phyloP scores from a whole-genome alignment of 352 stramenopile species.

The Globisporangium echinulatum region DNA sequence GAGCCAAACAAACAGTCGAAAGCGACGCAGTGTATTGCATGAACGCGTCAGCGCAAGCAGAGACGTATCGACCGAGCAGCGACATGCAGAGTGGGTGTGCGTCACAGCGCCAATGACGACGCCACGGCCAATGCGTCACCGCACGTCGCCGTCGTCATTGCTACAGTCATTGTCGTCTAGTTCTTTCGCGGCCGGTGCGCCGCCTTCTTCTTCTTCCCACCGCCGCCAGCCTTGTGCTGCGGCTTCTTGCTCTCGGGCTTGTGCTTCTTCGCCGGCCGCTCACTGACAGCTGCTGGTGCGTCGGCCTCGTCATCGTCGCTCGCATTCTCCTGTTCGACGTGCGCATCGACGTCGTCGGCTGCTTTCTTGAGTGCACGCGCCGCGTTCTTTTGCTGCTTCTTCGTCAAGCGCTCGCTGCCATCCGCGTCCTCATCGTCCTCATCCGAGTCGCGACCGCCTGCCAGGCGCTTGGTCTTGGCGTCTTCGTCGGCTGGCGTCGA shows the following conservation, averaged over 20 bases:
- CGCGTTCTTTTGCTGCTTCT: conserved; percentile 73
- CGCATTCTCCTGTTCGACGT: conserved; percentile 45
- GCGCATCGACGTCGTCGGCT: conserved; percentile 58
- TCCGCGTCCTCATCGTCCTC: conserved; percentile 63
- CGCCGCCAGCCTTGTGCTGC: conserved; percentile 5
- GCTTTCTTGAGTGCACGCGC: conserved; percentile 72
- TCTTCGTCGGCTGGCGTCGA: conserved; percentile 70
- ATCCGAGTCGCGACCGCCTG: conserved; percentile 14
- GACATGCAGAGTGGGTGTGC: too few relatives aligned
- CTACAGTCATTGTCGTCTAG: conserved; percentile 15
- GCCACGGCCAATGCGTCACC: too few relatives aligned
- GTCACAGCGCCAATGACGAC: too few relatives aligned
- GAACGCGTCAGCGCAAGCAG: too few relatives aligned
- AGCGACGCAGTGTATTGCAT: too few relatives aligned
- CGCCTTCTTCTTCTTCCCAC: conserved; percentile 29
- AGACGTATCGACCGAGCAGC: too few relatives aligned
- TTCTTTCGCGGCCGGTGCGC: conserved; percentile 33
- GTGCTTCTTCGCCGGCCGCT: conserved; percentile 35
- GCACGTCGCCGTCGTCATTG: background rate
- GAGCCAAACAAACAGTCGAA: too few relatives aligned
- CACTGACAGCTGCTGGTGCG: conserved; percentile 19
- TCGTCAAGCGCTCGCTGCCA: conserved; percentile 71
- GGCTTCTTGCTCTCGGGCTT: conserved; percentile 32
- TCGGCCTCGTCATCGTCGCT: conserved; percentile 40
- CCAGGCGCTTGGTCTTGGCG: conserved; percentile 54